Percentiles rank a stretch among this genome's conserved stretches.
phyloP scores from a whole-genome alignment of 2,329 filamentous ascomycete species.

The Ceratocystis harringtonii region DNA sequence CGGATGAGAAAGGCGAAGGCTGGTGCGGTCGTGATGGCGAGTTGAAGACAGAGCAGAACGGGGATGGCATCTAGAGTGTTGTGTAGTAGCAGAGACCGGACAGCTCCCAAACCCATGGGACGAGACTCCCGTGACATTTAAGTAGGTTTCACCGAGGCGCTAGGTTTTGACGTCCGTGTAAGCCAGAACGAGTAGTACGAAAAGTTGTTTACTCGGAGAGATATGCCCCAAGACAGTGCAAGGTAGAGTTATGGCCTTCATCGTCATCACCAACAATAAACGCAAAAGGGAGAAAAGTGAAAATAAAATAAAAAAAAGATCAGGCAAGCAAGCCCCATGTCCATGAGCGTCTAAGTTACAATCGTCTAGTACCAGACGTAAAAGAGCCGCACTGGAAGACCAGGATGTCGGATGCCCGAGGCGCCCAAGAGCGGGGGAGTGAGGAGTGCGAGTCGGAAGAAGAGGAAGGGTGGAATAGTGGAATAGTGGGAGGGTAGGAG shows the following conservation, averaged over 20 bases:
- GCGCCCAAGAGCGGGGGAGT: not conserved
- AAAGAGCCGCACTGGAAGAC: not conserved
- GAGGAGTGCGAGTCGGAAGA: not conserved
- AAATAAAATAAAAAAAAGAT: not conserved
- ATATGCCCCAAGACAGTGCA: not conserved
- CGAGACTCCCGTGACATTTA: not conserved
- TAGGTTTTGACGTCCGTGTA: not conserved
- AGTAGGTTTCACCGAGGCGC: conserved; percentile 1
- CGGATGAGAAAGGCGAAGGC: not conserved
- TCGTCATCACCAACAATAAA: conserved; percentile 1
- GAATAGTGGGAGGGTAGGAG: not conserved
- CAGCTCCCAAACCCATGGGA: not conserved
- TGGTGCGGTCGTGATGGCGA: not conserved
- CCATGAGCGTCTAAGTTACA: not conserved
- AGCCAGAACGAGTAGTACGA: conserved; percentile 4
- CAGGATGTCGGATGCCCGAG: not conserved
- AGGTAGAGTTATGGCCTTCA: conserved; percentile 2
- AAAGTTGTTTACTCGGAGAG: not conserved
- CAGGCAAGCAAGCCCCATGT: not conserved
- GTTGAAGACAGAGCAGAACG: not conserved
- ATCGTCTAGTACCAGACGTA: not conserved
- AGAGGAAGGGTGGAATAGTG: not conserved
- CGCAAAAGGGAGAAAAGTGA: not conserved
- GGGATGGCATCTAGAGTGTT: not conserved
- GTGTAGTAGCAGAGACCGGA: not conserved